A percentile compares a stretch with the other conserved stretches of the same genome.
phyloP scores from a whole-genome alignment of 2,329 filamentous ascomycete species.

The Xylaria sp. region DNA sequence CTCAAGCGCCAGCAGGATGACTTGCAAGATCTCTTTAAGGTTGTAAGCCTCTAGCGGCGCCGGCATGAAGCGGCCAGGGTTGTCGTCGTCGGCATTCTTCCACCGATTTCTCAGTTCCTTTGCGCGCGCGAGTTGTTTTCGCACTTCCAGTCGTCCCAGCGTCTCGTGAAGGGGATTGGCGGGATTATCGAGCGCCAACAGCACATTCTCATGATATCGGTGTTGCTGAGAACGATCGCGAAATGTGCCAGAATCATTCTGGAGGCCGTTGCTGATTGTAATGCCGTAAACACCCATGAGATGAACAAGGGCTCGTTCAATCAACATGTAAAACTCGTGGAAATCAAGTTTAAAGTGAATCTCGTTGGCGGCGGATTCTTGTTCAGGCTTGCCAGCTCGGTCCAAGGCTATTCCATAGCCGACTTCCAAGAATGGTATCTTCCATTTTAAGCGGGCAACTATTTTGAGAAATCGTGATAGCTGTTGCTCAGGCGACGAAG shows the following conservation, averaged over 20 bases:
- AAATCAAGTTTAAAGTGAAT: conserved; percentile 83
- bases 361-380: conserved; percentile 53
- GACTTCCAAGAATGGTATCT: conserved; percentile 67
- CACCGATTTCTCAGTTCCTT: conserved; percentile 78
- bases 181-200: conserved; percentile 67
- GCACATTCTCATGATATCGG: conserved; percentile 75
- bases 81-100: conserved; percentile 70
- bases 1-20: conserved; percentile 69
- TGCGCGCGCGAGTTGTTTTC: conserved; percentile 68
- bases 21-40: conserved; percentile 66
- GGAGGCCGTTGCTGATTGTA: conserved; percentile 18
- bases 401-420: conserved; percentile 64
- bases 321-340: conserved; percentile 78
- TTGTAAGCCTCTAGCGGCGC: conserved; percentile 68
- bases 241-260: background rate
- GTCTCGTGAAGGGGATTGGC: conserved; percentile 65
- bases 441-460: conserved; percentile 70
- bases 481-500: conserved; percentile 50
- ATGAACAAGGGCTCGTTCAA: conserved; percentile 76
- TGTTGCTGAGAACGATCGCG: conserved; percentile 53
- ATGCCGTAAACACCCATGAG: conserved; percentile 73
- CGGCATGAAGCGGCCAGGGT: conserved; percentile 35
- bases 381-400: conserved; percentile 51
- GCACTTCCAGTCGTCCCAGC: conserved; percentile 65
- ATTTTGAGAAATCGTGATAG: conserved; percentile 69